phyloP scores from a whole-genome alignment of 768 basidiomycete genomes.

The Mycena kentingensis region DNA sequence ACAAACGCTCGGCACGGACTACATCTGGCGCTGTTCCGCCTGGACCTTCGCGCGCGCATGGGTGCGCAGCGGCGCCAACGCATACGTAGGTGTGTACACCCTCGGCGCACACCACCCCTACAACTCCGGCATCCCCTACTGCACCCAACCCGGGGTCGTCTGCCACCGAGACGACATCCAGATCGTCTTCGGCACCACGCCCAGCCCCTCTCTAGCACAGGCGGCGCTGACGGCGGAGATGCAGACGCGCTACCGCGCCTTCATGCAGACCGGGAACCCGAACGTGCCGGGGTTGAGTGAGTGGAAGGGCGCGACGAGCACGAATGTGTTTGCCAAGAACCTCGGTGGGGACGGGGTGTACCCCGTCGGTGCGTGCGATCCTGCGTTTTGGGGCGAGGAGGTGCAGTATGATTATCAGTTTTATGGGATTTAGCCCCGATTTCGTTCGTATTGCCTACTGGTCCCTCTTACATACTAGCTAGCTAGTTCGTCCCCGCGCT shows the following conservation, averaged over 20 bases:
- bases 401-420: slow-evolving; percentile 76
- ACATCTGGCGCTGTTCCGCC: slow-evolving; percentile 66
- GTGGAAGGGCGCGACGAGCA: slow-evolving; percentile 57
- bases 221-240: slow-evolving; percentile 61
- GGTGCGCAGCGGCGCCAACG: slow-evolving; percentile 60
- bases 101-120: slow-evolving; percentile 72
- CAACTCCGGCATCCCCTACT: slow-evolving; percentile 57
- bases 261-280: slow-evolving; percentile 62
- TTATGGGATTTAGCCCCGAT: slow-evolving; percentile 44
- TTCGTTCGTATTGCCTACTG: too few relatives aligned
- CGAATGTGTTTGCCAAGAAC: slow-evolving; percentile 55
- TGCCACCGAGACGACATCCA: slow-evolving; percentile 84
- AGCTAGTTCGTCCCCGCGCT: too few relatives aligned
- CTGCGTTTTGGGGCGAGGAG: slow-evolving; percentile 65
- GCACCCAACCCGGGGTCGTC: slow-evolving; percentile 55
- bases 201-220: slow-evolving; percentile 58
- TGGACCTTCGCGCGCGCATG: slow-evolving; percentile 74
- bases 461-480: too few relatives aligned
- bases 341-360: slow-evolving; percentile 54
- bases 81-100: slow-evolving; percentile 64
- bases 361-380: slow-evolving; percentile 58
- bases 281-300: slow-evolving; percentile 53
- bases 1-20: slow-evolving; percentile 65
- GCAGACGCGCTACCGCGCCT: slow-evolving; percentile 66
- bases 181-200: slow-evolving; percentile 66